Evolutionary conservation across 208 protist species (phyloP).

Genomic region (Naegleria lovaniensis): DNA sequence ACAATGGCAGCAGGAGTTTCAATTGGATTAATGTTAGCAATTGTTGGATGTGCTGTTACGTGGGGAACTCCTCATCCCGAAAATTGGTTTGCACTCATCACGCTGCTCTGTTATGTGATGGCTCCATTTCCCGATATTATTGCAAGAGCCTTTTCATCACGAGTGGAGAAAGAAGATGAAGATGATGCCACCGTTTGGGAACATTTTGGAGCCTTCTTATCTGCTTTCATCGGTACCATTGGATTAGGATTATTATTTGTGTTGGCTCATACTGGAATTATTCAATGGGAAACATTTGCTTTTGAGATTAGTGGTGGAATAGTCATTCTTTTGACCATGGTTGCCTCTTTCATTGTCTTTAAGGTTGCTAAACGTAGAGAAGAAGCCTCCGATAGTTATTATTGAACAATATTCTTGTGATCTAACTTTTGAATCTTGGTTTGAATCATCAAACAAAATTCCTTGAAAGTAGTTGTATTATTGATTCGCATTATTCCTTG

Average conservation of each 20-base stretch:
- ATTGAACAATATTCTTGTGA: no score
- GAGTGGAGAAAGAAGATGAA: background rate
- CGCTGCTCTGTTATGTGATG: background rate
- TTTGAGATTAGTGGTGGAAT: slow-evolving; percentile 12
- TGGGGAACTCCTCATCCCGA: background rate
- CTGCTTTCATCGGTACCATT: background rate
- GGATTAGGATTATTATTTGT: slow-evolving; percentile 23
- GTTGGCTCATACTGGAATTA: background rate
- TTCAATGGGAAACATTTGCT: slow-evolving; percentile 12
- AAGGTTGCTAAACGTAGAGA: background rate
- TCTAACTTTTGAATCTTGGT: no score
- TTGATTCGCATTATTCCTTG: no score
- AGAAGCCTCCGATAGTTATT: background rate
- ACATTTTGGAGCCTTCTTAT: slow-evolving; percentile 8
- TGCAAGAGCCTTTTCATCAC: background rate
- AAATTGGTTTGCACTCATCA: background rate
- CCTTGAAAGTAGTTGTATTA: no score
- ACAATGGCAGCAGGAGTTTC: background rate
- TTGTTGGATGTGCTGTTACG: background rate
- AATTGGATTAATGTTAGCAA: background rate
- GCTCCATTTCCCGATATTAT: background rate
- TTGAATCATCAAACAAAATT: no score
- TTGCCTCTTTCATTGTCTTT: background rate
- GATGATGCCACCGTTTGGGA: background rate
- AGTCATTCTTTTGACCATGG: background rate